phyloP scores from a whole-genome alignment of 192 early-diverging fungal genomes.

The Bifiguratus adelaidae region DNA sequence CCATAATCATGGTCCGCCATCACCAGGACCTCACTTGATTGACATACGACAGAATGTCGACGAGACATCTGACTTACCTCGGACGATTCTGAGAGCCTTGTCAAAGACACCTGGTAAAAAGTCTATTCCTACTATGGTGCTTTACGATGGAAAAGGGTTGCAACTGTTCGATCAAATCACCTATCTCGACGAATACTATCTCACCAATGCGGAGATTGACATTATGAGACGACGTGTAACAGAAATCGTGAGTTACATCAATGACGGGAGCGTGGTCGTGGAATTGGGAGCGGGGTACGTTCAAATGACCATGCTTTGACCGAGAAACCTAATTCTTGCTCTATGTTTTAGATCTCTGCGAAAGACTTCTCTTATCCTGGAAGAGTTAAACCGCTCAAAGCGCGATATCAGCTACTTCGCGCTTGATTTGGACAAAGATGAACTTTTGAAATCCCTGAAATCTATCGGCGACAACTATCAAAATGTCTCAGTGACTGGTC shows the following conservation, averaged over 20 bases:
- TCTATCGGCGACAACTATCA: constrained; percentile 47
- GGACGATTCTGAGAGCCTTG: constrained; percentile 11
- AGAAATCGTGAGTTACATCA: constrained; percentile 50
- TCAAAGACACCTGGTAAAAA: constrained; percentile 15
- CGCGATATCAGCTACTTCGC: constrained; percentile 75
- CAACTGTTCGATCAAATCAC: constrained; percentile 90
- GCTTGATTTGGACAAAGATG: constrained; percentile 75
- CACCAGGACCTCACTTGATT: too few species aligned
- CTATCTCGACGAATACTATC: constrained; percentile 76
- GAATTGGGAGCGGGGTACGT: constrained; percentile 84
- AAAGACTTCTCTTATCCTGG: constrained; percentile 76
- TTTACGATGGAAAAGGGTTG: constrained; percentile 78
- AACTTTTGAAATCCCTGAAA: constrained; percentile 60
- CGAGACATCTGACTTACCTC: too few species aligned
- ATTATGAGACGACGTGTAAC: constrained; percentile 53
- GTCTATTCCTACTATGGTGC: constrained; percentile 71
- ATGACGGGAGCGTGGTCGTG: constrained; percentile 60
- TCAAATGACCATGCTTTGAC: not conserved
- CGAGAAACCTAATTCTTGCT: not conserved
- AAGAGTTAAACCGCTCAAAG: constrained; percentile 54
- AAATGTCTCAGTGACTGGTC: constrained; percentile 62
- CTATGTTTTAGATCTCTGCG: constrained; percentile 52
- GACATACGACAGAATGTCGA: too few species aligned
- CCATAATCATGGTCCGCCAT: too few species aligned
- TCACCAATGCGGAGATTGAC: constrained; percentile 79